Percentiles rank a stretch among this genome's conserved stretches.
These are phyloP conservation scores for Galium porrigens DNA, from an alignment of 305 asterid genomes.

Conservation along the genomic window DNA sequence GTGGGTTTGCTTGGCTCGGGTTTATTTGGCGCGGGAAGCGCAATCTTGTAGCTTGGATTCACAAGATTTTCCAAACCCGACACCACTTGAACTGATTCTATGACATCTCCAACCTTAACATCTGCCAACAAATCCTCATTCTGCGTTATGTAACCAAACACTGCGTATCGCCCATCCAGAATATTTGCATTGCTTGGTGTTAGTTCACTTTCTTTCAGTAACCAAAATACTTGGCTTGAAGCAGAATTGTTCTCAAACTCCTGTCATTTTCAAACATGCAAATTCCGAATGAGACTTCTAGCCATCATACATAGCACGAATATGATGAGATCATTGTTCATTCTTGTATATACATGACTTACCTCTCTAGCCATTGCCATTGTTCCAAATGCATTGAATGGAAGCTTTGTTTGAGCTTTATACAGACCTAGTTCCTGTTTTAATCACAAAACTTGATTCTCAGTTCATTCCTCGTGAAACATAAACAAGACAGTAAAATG, in stretches of 20 bases:
- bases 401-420: conserved; percentile 94
- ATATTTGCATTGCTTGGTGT: conserved; percentile 98
- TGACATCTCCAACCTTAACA: conserved; percentile 86
- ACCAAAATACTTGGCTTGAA: conserved; percentile 97
- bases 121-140: conserved; percentile 82
- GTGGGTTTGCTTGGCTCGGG: neutral
- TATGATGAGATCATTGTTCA: neutral
- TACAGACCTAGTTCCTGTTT: conserved; percentile 80
- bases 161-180: conserved; percentile 83
- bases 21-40: conserved; percentile 8
- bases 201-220: conserved; percentile 88
- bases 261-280: conserved; percentile 23
- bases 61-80: conserved; percentile 83
- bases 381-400: conserved; percentile 94
- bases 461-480: conserved; percentile 1
- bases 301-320: neutral
- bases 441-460: conserved; percentile 3
- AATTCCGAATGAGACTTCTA: conserved; percentile 13
- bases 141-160: conserved; percentile 70
- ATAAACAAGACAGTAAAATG: neutral
- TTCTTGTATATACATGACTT: conserved; percentile 15
- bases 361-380: conserved; percentile 99
- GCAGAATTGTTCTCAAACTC: conserved; percentile 88
- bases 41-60: conserved; percentile 94
- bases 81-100: conserved; percentile 75